Evolutionary conservation across 2,329 filamentous ascomycete species (phyloP).

Genomic region (Penicillium sp.): DNA sequence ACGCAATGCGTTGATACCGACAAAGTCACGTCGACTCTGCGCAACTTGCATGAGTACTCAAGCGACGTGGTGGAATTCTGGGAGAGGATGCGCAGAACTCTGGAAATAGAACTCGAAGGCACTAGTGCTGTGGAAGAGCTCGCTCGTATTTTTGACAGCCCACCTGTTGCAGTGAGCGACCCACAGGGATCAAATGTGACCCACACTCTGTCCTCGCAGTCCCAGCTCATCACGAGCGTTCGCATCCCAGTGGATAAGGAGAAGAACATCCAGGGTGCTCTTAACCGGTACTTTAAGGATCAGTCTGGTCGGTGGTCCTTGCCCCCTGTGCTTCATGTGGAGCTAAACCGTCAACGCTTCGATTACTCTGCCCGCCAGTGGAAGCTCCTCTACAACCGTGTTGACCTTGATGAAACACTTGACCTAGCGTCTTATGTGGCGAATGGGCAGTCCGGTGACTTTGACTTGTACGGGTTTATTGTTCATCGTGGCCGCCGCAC

Average conservation of each 20-base stretch:
- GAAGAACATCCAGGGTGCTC: conserved; percentile 34
- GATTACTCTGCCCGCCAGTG: conserved; percentile 53
- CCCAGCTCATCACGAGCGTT: conserved; percentile 36
- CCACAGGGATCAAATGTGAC: conserved; percentile 21
- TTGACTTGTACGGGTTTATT: conserved; percentile 58
- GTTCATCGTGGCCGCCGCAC: conserved; percentile 58
- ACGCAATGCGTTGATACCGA: conserved; percentile 40
- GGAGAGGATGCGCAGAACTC: conserved; percentile 50
- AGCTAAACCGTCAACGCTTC: conserved; percentile 56
- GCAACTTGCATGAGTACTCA: conserved; percentile 42
- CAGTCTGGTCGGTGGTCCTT: conserved; percentile 39
- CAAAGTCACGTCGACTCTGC: conserved; percentile 37
- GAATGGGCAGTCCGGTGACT: conserved; percentile 38
- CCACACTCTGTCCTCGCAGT: conserved; percentile 32
- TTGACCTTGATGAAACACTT: conserved; percentile 54
- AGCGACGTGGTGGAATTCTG: conserved; percentile 54
- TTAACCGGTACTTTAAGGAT: conserved; percentile 28
- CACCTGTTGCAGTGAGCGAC: conserved; percentile 25
- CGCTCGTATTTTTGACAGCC: conserved; percentile 47
- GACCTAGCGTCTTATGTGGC: conserved; percentile 38
- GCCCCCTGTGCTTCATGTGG: conserved; percentile 51
- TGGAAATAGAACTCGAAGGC: conserved; percentile 50
- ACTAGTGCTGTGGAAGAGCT: conserved; percentile 41
- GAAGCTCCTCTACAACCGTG: conserved; percentile 54
- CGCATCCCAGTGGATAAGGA: conserved; percentile 36